A percentile compares a stretch with the other conserved stretches of the same genome.
Evolutionary conservation across 805 yeast species (phyloP).

Genomic region (Saccharomycopsis schoenii): DNA sequence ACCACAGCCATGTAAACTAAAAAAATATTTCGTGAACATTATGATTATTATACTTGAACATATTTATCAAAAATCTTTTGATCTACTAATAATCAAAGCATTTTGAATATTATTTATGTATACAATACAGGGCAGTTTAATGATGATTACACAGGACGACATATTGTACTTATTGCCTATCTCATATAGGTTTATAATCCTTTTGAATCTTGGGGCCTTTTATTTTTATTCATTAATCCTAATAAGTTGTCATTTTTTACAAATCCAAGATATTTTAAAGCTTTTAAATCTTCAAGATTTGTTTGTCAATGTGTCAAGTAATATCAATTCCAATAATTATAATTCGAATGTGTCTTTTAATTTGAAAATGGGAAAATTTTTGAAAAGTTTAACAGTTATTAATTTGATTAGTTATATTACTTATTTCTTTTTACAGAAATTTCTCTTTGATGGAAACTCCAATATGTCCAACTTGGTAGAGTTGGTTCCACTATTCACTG

Average conservation of each 20-base stretch:
- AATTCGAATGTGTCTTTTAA: background rate
- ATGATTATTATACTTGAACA: too few relatives aligned
- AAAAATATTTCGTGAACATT: background rate
- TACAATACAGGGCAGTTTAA: background rate
- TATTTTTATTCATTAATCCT: slow-evolving; percentile 6
- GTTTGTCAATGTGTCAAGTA: background rate
- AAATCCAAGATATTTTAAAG: background rate
- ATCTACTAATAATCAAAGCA: background rate
- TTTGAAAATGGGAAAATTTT: slow-evolving; percentile 2
- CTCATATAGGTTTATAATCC: slow-evolving; percentile 7
- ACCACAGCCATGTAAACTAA: background rate
- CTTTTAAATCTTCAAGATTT: background rate
- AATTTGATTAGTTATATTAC: slow-evolving; percentile 2
- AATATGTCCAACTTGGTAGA: background rate
- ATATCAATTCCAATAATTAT: background rate
- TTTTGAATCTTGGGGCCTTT: slow-evolving; percentile 9
- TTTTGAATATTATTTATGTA: background rate
- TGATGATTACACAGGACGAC: background rate
- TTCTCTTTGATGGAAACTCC: background rate
- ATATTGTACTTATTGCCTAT: slow-evolving; percentile 2
- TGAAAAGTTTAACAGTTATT: slow-evolving; percentile 1
- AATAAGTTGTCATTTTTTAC: background rate
- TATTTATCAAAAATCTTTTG: background rate
- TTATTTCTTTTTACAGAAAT: background rate
- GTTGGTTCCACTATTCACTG: slow-evolving; percentile 9